These are phyloP conservation scores for Coniochaeta sp. DNA, from an alignment of 2,329 filamentous ascomycete genomes.

Conservation along the genomic window DNA sequence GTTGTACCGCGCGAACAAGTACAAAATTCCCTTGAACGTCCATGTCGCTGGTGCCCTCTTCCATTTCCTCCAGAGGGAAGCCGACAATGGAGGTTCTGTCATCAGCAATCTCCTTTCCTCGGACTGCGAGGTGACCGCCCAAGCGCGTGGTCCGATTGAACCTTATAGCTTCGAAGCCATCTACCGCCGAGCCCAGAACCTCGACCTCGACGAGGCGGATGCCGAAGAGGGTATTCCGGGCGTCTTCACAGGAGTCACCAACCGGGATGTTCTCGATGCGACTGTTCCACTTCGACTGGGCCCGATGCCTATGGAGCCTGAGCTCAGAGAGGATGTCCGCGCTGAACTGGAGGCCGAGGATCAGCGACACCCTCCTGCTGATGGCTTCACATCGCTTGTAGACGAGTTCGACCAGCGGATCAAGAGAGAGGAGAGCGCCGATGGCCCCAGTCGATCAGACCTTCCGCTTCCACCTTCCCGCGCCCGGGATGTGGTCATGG, in stretches of 20 bases:
- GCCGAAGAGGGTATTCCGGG: constrained; percentile 59
- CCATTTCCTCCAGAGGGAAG: constrained; percentile 82
- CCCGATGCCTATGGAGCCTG: constrained; percentile 72
- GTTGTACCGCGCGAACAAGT: constrained; percentile 79
- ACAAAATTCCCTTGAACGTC: constrained; percentile 81
- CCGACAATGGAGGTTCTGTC: constrained; percentile 69
- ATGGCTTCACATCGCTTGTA: constrained; percentile 65
- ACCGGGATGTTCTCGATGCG: constrained; percentile 52
- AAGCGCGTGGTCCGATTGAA: constrained; percentile 54
- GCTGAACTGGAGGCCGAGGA: constrained; percentile 85
- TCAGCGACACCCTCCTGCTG: constrained; percentile 60
- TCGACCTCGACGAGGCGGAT: constrained; percentile 56
- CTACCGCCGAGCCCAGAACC: constrained; percentile 47
- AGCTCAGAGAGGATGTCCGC: constrained; percentile 77
- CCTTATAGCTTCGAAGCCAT: constrained; percentile 57
- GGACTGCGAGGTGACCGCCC: constrained; percentile 50
- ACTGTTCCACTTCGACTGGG: constrained; percentile 63
- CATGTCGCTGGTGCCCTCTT: constrained; percentile 77
- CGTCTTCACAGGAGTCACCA: constrained; percentile 52
- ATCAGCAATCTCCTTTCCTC: constrained; percentile 65
- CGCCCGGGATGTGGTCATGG: constrained; percentile 84
- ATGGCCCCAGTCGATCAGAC: constrained; percentile 69
- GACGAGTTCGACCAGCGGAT: constrained; percentile 84
- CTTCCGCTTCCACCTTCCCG: constrained; percentile 83
- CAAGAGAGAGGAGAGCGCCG: constrained; percentile 83